Base-by-base conservation (phyloP, 1,139 yeast species). In the Meyerozyma elateridarum region DNA sequence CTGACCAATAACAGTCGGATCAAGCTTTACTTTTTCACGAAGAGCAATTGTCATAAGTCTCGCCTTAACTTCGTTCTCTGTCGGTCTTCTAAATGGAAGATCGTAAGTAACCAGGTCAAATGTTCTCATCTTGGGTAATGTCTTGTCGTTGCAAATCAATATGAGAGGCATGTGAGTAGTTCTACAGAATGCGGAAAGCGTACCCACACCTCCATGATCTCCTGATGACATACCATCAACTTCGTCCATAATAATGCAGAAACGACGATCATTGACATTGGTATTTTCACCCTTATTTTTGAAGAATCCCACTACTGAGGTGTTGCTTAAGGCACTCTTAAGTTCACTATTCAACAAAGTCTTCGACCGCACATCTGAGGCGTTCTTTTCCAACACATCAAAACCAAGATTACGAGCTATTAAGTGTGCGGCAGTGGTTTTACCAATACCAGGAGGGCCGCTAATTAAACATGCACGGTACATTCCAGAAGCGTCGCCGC, bases 171-270 rank as follows among this genome's bases (percentile, higher is more conserved):
- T 85, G 32, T 79, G 71, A 1, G 98, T 88, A 30, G 77, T 79
- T 27, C 82, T 72, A 54, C 97, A 91, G 46, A 87, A 82, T 28
- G 82, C 79, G 0, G 96, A 89, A 60, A 93, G 71, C 37, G 91
- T 95, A 16, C 96, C 97, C 14, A 93, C 96, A 42, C 99, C 99
- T 41, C 98, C 99, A 48, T 93, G 81, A 56, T 93, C 99, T 42
- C 99, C 99, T 49, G 94, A 88, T 27, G 96, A 85, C 98, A 93
- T 91, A 45, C 99, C 99, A 56, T 93, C 99, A 20, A 93, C 98
- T 61, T 93, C 99, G 59, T 93, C 99, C 97, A 93, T 88, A 42
- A 93, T 83, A 32, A 91, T 70, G 33, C 89, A 88, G 45, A 89
- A 78, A 36, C 54, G 63, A 28, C 52, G 51, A 36, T 75, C 77